Evolutionary conservation across 2,329 filamentous ascomycete genomes (phyloP).

Genomic region (Trematosphaeria pertusa): DNA sequence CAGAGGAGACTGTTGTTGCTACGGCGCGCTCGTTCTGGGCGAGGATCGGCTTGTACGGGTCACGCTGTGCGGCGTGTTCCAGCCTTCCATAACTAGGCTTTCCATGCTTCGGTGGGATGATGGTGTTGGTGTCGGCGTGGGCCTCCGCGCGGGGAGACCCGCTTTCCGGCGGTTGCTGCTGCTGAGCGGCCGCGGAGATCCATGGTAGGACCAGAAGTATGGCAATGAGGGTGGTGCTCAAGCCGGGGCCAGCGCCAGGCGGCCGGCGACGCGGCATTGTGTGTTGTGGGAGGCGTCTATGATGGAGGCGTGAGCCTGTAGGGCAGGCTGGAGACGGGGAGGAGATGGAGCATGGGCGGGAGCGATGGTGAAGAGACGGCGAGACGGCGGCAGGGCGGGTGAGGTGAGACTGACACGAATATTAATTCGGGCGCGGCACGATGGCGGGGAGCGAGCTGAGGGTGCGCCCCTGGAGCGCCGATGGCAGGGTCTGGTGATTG

Average conservation of each 20-base stretch:
- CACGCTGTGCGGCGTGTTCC: conserved; percentile 28
- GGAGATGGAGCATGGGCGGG: conserved; percentile 43
- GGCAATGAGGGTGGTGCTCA: conserved; percentile 41
- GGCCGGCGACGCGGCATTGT: conserved; percentile 50
- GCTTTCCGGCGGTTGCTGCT: conserved; percentile 47
- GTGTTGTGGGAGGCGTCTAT: conserved; percentile 22
- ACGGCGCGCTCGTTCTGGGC: conserved; percentile 85
- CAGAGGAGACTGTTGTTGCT: conserved; percentile 76
- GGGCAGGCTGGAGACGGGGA: conserved; percentile 33
- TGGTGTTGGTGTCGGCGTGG: conserved; percentile 34
- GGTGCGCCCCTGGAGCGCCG: conserved; percentile 15
- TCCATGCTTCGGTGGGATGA: conserved; percentile 26
- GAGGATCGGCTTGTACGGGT: conserved; percentile 34
- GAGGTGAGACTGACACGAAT: conserved; percentile 16
- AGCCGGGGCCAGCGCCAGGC: conserved; percentile 47
- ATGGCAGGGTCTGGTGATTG: conserved; percentile 19
- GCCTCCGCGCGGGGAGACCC: conserved; percentile 37
- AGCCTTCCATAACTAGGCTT: conserved; percentile 25
- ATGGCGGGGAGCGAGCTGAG: conserved; percentile 32
- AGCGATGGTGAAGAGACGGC: conserved; percentile 18
- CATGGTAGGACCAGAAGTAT: conserved; percentile 45
- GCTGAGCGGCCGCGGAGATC: conserved; percentile 48
- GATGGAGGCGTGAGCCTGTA: conserved; percentile 33
- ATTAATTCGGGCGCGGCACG: conserved; percentile 17
- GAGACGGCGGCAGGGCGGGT: conserved; percentile 15